Evolutionary conservation across 345 rosid species (phyloP).

Genomic region (Noccaea bulbosa): DNA sequence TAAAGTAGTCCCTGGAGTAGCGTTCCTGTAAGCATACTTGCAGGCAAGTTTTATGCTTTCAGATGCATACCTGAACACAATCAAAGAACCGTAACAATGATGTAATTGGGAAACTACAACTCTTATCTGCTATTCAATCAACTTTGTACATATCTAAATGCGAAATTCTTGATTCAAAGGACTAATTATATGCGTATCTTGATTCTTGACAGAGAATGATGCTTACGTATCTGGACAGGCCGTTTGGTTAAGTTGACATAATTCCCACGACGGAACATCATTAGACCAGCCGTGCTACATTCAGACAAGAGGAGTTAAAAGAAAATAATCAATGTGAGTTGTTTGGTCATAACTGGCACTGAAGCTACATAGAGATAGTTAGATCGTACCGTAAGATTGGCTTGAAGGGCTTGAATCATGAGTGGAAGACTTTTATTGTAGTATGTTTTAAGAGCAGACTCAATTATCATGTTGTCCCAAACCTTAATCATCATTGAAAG

Average conservation of each 20-base stretch:
- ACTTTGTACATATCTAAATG: not conserved
- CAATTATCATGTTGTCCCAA: conserved; percentile 92
- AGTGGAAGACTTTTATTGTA: conserved; percentile 64
- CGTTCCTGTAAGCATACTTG: conserved; percentile 81
- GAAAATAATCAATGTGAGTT: not conserved
- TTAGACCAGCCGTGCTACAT: conserved; percentile 66
- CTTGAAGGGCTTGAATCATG: conserved; percentile 71
- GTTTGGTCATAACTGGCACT: not conserved
- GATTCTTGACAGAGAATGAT: not conserved
- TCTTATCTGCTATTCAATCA: not conserved
- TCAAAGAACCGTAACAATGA: not conserved
- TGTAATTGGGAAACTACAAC: not conserved
- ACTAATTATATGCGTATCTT: not conserved
- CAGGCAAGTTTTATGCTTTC: conserved; percentile 90
- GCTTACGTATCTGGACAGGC: conserved; percentile 85
- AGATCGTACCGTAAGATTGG: conserved; percentile 65
- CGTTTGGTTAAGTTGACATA: conserved; percentile 60
- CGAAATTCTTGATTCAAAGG: not conserved
- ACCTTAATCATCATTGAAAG: conserved; percentile 44
- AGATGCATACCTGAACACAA: conserved; percentile 72
- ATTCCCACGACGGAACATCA: conserved; percentile 63
- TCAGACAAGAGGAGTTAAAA: conserved; percentile 13
- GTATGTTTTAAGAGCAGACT: conserved; percentile 79
- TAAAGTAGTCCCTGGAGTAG: conserved; percentile 87
- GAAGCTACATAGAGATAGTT: conserved; percentile 12